Evolutionary conservation across 2,329 filamentous ascomycete genomes (phyloP), one percentile per base, ranked within the genome.

Genomic region (Sporothrix inflata): DNA sequence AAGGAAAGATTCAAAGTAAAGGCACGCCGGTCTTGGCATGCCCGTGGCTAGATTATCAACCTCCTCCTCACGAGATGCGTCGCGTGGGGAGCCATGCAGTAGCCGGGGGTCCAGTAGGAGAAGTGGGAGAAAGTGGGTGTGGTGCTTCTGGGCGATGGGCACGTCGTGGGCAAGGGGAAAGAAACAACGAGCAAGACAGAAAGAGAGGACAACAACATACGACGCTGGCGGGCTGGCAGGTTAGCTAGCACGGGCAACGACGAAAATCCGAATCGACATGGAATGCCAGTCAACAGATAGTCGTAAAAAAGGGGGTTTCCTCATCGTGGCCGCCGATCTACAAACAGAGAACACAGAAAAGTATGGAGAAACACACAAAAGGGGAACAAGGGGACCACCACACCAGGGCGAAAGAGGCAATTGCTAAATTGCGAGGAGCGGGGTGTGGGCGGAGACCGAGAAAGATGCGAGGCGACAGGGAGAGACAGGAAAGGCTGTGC

Each of bases 361-460:
- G 51, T 42, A 49, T 60, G 53, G 68, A 70, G 51, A 70, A 60
- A 19, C 38, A 55, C n/a, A 19, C 30, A 60, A 34, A 66, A 24
- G 24, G 40, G 24, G 63, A 60, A 61, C 55, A 69, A 73, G 51
- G 60, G 73, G 60, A 65, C 34, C 38, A 45, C 24, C 55, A 47
- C 65, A 70, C 71, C 71, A 72, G 30, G 47, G 45, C 71, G n/a
- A 69, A 72, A 72, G 66, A 69, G 71, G 71, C 55, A 69, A 72
- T 70, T 55, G 71, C 71, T 66, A 72, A 72, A 72, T 72, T 72
- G 53, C 71, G 65, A 72, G 71, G 71, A 70, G 71, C 71, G 71
- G 71, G 71, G 45, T 27, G 21, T n/a, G n/a, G 21, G 19, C 19
- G 49, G 38, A 42, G 38, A 45, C 60, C n/a, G 55, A 34, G n/a